These are phyloP conservation scores for Hortaea werneckii DNA, from an alignment of 2,329 filamentous ascomycete species.

Conservation along the genomic window DNA sequence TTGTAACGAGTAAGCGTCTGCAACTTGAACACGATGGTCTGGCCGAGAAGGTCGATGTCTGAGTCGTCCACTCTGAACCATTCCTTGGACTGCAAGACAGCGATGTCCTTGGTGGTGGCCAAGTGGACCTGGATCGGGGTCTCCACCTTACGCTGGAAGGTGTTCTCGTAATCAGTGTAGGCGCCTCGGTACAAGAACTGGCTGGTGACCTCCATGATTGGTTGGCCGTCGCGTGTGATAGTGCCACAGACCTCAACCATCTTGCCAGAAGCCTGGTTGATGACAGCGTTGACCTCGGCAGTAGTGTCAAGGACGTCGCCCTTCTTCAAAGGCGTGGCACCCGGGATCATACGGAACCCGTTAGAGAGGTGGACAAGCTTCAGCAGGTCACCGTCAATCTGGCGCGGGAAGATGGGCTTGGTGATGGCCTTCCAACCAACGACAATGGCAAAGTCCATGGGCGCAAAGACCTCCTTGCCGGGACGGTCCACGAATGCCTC, in stretches of 20 bases:
- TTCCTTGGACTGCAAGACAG: conserved; percentile 89
- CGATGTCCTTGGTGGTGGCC: conserved; percentile 78
- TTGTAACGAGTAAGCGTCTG: conserved; percentile 88
- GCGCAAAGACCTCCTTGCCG: conserved; percentile 85
- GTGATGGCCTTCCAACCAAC: conserved; percentile 74
- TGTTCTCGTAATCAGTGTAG: conserved; percentile 93
- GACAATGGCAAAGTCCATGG: conserved; percentile 68
- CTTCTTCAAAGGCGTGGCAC: conserved; percentile 89
- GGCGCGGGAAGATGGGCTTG: conserved; percentile 95
- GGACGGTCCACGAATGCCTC: conserved; percentile 95
- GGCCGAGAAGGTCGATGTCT: conserved; percentile 77
- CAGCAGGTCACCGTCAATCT: conserved; percentile 88
- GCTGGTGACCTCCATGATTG: conserved; percentile 97
- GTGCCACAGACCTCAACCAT: conserved; percentile 99
- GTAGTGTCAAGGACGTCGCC: conserved; percentile 87
- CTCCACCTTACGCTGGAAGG: conserved; percentile 95
- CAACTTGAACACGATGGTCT: conserved; percentile 92
- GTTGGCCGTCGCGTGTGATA: conserved; percentile 68
- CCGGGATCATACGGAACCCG: conserved; percentile 95
- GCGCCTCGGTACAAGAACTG: conserved; percentile 93
- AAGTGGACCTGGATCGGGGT: conserved; percentile 90
- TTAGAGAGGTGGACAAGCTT: conserved; percentile 97
- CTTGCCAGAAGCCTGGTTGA: conserved; percentile 97
- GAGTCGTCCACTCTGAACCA: conserved; percentile 87
- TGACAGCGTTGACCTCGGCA: conserved; percentile 90